Percentiles rank a stretch among this genome's conserved stretches.
Conservation (phyloP, 2,329 filamentous ascomycete species). For the Microdochium bolleyi region DNA sequence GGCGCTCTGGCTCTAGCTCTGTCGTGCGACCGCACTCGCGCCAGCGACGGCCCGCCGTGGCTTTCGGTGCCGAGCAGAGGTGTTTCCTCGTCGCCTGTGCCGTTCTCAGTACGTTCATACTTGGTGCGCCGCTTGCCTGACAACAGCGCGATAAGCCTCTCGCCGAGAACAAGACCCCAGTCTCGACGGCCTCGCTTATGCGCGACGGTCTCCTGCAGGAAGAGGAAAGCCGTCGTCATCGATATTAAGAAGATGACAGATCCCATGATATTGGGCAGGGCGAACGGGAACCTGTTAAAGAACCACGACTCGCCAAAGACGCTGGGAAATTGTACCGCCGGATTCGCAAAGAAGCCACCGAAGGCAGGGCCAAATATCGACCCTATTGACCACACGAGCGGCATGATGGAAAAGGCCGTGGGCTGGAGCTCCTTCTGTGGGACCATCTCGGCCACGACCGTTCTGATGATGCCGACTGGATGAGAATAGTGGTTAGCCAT, state of each 20-base stretch:
- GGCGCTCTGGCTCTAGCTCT: conserved; percentile 11
- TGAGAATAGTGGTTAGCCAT: conserved; percentile 8
- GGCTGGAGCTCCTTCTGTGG: conserved; percentile 82
- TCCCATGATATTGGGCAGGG: conserved; percentile 74
- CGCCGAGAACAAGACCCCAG: conserved; percentile 67
- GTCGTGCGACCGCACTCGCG: conserved; percentile 3
- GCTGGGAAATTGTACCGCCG: conserved; percentile 63
- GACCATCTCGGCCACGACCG: conserved; percentile 89
- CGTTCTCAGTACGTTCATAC: conserved; percentile 31
- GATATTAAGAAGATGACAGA: conserved; percentile 72
- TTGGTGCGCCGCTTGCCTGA: conserved; percentile 12
- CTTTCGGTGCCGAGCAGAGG: conserved; percentile 32
- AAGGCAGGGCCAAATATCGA: conserved; percentile 83
- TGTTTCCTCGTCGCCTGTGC: conserved; percentile 48
- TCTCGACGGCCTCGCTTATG: conserved; percentile 61
- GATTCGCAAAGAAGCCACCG: conserved; percentile 79
- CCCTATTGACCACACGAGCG: conserved; percentile 79
- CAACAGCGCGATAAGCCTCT: conserved; percentile 38
- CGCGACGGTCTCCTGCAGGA: conserved; percentile 79
- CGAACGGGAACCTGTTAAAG: conserved; percentile 72
- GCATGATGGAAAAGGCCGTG: conserved; percentile 87
- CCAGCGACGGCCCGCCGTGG: neutral
- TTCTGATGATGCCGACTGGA: conserved; percentile 81
- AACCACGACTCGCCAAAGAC: conserved; percentile 61
- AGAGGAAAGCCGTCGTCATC: conserved; percentile 65